Conservation (phyloP, 495 filamentous ascomycete species). For the Aspergillus sparsus region DNA sequence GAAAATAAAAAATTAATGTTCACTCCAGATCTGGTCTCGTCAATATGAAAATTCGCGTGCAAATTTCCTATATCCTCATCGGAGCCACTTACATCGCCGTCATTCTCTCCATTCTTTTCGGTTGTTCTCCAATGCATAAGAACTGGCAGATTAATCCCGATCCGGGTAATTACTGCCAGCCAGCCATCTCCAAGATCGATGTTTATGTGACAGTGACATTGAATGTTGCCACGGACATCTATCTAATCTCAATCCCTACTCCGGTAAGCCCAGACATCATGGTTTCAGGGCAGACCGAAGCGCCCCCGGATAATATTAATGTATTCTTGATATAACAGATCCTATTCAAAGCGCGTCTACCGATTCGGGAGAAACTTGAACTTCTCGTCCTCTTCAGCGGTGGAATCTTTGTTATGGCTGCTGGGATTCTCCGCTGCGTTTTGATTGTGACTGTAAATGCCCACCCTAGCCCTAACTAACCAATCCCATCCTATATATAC, state of each 20-base stretch:
- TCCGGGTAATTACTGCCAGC: slow-evolving; percentile 54
- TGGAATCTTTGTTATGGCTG: slow-evolving; percentile 59
- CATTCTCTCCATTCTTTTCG: slow-evolving; percentile 53
- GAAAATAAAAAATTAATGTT: slow-evolving; percentile 15
- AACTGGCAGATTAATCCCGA: slow-evolving; percentile 61
- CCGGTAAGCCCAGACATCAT: slow-evolving; percentile 37
- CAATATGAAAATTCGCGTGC: slow-evolving; percentile 52
- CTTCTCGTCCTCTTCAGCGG: slow-evolving; percentile 60
- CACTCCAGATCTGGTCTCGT: slow-evolving; percentile 45
- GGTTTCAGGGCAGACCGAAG: too few species aligned
- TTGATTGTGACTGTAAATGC: slow-evolving; percentile 53
- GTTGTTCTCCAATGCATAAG: slow-evolving; percentile 54
- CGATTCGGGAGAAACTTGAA: slow-evolving; percentile 51
- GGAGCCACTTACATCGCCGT: slow-evolving; percentile 54
- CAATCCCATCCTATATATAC: background rate
- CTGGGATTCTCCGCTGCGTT: slow-evolving; percentile 60
- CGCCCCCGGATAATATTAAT: background rate
- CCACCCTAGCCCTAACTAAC: background rate
- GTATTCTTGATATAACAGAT: slow-evolving; percentile 35
- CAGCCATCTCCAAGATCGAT: slow-evolving; percentile 49
- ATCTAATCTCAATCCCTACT: slow-evolving; percentile 56
- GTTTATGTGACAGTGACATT: slow-evolving; percentile 51
- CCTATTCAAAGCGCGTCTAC: slow-evolving; percentile 54
- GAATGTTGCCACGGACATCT: slow-evolving; percentile 57
- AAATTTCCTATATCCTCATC: slow-evolving; percentile 54